These are phyloP conservation scores for Botrytis medusae DNA, from an alignment of 2,329 filamentous ascomycete genomes.

Conservation along the genomic window DNA sequence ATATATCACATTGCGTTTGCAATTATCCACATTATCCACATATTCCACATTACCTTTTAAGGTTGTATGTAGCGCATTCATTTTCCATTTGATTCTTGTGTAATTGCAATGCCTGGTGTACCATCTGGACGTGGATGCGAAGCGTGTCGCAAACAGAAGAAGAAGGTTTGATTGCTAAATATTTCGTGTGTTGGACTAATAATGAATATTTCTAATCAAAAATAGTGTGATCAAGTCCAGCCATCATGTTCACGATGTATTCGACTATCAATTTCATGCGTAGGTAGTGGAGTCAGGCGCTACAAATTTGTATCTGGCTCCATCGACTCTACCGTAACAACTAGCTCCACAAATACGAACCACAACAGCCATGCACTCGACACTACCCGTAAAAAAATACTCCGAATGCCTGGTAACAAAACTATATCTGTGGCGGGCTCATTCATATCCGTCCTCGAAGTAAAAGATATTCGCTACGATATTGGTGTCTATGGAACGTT, in stretches of 20 bases:
- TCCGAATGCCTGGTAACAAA: neutral
- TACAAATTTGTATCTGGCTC: neutral
- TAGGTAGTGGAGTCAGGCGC: neutral
- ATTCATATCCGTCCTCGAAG: slow-evolving; percentile 1
- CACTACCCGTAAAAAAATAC: neutral
- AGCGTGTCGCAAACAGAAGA: slow-evolving; percentile 53
- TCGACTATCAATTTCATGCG: neutral
- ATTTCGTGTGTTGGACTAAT: neutral
- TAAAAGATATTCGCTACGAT: slow-evolving; percentile 3
- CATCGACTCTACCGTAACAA: neutral
- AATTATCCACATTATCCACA: neutral
- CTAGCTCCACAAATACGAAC: neutral
- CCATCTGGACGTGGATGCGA: slow-evolving; percentile 52
- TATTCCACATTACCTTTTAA: neutral
- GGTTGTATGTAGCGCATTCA: slow-evolving; percentile 2
- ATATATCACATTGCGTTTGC: neutral
- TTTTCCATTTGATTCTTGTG: neutral
- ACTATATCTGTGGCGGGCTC: neutral
- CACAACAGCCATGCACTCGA: neutral
- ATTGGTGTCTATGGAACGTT: neutral
- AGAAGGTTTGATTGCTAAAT: slow-evolving; percentile 46
- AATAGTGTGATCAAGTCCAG: slow-evolving; percentile 2
- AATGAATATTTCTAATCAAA: neutral
- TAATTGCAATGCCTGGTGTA: slow-evolving; percentile 49
- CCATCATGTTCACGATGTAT: neutral